phyloP scores from a whole-genome alignment of 2,329 filamentous ascomycete genomes.

The Trichophyton rubrum region DNA sequence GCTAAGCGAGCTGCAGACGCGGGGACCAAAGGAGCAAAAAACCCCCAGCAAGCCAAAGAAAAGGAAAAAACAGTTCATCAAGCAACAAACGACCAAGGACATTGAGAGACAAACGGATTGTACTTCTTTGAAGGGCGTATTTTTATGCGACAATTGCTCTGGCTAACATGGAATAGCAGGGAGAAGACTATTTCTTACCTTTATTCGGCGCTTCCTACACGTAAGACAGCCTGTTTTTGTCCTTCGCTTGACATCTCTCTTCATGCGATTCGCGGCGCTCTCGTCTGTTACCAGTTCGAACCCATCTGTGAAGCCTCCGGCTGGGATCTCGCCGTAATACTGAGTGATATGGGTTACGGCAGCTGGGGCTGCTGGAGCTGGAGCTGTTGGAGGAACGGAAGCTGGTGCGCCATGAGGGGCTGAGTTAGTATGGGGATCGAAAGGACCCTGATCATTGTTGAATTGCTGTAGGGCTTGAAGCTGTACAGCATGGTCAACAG shows the following conservation, averaged over 20 bases:
- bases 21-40: slow-evolving; percentile 4
- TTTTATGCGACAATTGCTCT: background rate
- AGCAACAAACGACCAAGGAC: background rate
- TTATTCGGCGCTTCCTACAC: slow-evolving; percentile 56
- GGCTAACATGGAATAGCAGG: background rate
- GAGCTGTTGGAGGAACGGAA: background rate
- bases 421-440: slow-evolving; percentile 6
- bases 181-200: slow-evolving; percentile 41
- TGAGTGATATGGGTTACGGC: slow-evolving; percentile 25
- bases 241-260: slow-evolving; percentile 62
- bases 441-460: slow-evolving; percentile 6
- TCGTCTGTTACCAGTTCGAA: slow-evolving; percentile 39
- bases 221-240: slow-evolving; percentile 62
- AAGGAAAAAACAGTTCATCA: background rate
- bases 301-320: slow-evolving; percentile 34
- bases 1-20: slow-evolving; percentile 13
- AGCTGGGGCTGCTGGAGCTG: background rate
- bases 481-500: slow-evolving; percentile 22
- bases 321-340: slow-evolving; percentile 36
- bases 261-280: slow-evolving; percentile 46
- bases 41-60: background rate
- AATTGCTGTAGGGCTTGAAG: slow-evolving; percentile 9
- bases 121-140: background rate
- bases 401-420: background rate
- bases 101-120: background rate